Evolutionary conservation across 169 alveolate genomes (phyloP).

Genomic region (Plasmodium ovale): DNA sequence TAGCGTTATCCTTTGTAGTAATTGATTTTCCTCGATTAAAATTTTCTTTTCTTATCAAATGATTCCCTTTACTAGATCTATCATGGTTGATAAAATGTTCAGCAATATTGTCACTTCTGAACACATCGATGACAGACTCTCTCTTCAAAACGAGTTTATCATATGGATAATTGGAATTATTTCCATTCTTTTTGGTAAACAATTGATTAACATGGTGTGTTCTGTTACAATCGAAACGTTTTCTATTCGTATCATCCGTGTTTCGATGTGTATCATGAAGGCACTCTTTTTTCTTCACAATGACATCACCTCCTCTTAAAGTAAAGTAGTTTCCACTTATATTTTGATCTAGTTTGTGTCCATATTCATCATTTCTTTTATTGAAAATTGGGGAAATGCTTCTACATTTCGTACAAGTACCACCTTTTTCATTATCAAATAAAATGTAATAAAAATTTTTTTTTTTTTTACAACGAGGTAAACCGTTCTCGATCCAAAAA

Average conservation of each 20-base stretch:
- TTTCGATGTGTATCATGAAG: not conserved
- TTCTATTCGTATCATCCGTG: not conserved
- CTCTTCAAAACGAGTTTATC: too few species aligned
- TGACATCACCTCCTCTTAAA: not conserved
- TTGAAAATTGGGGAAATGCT: not conserved
- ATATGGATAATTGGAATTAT: too few species aligned
- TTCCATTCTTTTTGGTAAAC: not conserved
- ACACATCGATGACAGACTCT: too few species aligned
- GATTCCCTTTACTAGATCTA: too few species aligned
- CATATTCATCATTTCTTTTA: slow-evolving; percentile 7
- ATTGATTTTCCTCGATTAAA: too few species aligned
- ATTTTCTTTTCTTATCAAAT: too few species aligned
- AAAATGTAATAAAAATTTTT: slow-evolving; percentile 3
- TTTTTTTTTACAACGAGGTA: not conserved
- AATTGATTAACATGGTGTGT: not conserved
- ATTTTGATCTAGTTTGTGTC: slow-evolving; percentile 3
- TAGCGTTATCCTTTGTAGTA: too few species aligned
- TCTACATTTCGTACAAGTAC: not conserved
- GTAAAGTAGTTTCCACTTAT: not conserved
- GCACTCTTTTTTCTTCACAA: not conserved
- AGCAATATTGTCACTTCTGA: too few species aligned
- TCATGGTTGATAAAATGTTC: too few species aligned
- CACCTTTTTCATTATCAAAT: not conserved
- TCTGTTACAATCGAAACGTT: not conserved
- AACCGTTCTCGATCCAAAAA: not conserved